Conservation (phyloP, 1,284 basidiomycete genomes). For the Xanthoconium separans region DNA sequence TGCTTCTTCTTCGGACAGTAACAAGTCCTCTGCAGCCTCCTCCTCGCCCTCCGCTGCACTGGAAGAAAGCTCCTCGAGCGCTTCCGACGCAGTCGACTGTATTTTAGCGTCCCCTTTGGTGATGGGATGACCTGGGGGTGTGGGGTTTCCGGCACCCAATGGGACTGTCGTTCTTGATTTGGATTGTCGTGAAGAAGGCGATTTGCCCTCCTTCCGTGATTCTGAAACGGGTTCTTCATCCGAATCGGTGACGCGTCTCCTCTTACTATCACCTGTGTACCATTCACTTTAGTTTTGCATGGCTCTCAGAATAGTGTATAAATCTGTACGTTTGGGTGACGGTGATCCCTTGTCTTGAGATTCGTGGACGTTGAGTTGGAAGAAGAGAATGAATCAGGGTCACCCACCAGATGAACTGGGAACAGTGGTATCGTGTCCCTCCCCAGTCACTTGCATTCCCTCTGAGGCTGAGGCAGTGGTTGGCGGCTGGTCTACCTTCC, state of each 20-base stretch:
- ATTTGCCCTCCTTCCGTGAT: conserved; percentile 1
- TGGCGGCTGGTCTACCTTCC: conserved; percentile 19
- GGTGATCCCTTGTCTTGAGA: conserved; percentile 42
- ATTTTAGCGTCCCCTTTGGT: conserved; percentile 27
- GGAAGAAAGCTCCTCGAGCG: conserved; percentile 39
- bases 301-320: background rate
- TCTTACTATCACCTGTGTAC: conserved; percentile 43
- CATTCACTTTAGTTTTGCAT: background rate
- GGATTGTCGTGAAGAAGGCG: background rate
- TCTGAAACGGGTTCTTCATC: conserved; percentile 51
- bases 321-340: conserved; percentile 24
- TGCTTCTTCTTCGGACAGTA: conserved; percentile 35
- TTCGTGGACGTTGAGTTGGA: conserved; percentile 15
- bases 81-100: conserved; percentile 29
- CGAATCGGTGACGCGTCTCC: conserved; percentile 60
- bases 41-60: conserved; percentile 56
- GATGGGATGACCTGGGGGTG: conserved; percentile 8
- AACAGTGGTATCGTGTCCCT: background rate
- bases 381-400: background rate
- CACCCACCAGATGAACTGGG: conserved; percentile 17
- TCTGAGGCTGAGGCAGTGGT: conserved; percentile 15
- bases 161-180: conserved; percentile 1
- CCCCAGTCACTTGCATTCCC: conserved; percentile 33
- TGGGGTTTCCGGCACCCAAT: conserved; percentile 14
- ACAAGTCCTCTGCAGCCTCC: conserved; percentile 43